Conservation (phyloP, 768 basidiomycete species). For the Tricholoma hemisulphureum region DNA sequence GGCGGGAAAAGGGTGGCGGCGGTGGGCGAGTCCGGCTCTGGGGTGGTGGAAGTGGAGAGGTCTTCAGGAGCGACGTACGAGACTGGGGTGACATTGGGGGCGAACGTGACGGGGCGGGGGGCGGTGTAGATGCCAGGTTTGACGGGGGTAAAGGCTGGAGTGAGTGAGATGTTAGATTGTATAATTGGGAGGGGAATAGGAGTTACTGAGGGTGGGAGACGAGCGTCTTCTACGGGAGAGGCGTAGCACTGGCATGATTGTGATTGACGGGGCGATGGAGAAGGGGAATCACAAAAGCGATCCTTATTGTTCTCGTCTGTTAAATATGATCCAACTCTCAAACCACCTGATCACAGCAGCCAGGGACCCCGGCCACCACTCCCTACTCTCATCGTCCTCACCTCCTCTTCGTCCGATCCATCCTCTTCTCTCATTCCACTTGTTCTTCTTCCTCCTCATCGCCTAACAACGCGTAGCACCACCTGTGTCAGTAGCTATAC, state of each 20-base stretch:
- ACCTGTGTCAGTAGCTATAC: background rate
- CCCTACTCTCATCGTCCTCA: background rate
- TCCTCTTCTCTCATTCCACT: background rate
- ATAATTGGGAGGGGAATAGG: background rate
- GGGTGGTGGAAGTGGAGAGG: conserved; percentile 21
- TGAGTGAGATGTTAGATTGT: conserved; percentile 14
- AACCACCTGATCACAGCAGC: background rate
- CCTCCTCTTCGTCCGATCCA: background rate
- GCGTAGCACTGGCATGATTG: conserved; percentile 18
- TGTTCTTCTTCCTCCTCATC: background rate
- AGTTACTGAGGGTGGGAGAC: conserved; percentile 15
- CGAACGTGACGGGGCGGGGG: conserved; percentile 55
- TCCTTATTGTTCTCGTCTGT: background rate
- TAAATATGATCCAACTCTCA: background rate
- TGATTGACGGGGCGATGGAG: background rate
- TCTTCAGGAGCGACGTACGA: conserved; percentile 30
- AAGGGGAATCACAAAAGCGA: background rate
- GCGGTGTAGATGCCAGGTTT: conserved; percentile 58
- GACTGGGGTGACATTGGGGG: conserved; percentile 33
- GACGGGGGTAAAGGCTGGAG: conserved; percentile 41
- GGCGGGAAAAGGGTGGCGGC: conserved; percentile 52
- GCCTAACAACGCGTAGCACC: background rate
- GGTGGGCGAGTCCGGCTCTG: conserved; percentile 32
- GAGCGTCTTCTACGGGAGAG: conserved; percentile 17
- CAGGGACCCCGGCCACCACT: background rate